A percentile compares a stretch with the other conserved stretches of the same genome.
Evolutionary conservation across 2,329 filamentous ascomycete species (phyloP).

Genomic region (Sclerotinia subarctica): DNA sequence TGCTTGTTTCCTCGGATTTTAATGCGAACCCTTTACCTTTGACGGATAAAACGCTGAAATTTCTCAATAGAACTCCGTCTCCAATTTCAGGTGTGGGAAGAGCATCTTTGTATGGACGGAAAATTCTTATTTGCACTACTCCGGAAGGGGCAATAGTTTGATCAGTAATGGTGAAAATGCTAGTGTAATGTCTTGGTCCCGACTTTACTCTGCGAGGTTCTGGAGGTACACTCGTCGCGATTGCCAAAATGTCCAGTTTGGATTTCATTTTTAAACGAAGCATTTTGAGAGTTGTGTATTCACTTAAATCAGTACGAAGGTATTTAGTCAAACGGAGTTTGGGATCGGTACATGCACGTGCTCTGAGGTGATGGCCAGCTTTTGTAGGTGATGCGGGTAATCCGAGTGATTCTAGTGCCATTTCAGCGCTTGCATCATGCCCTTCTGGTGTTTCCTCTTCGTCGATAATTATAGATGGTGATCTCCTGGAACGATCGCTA

Average conservation of each 20-base stretch:
- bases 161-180: constrained; percentile 57
- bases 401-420: constrained; percentile 32
- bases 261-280: constrained; percentile 50
- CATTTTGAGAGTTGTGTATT: constrained; percentile 51
- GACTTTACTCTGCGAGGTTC: constrained; percentile 54
- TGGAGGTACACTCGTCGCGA: constrained; percentile 51
- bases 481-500: constrained; percentile 6
- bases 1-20: constrained; percentile 48
- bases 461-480: constrained; percentile 30
- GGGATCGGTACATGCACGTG: constrained; percentile 27
- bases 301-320: constrained; percentile 45
- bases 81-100: constrained; percentile 55
- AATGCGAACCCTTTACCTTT: constrained; percentile 55
- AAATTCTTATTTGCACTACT: constrained; percentile 55
- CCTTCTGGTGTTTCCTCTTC: constrained; percentile 28
- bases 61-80: constrained; percentile 56
- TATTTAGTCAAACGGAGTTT: constrained; percentile 32
- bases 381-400: constrained; percentile 30
- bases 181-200: constrained; percentile 57
- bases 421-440: constrained; percentile 37
- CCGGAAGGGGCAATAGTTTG: constrained; percentile 49
- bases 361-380: constrained; percentile 27
- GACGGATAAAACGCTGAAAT: constrained; percentile 53
- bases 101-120: constrained; percentile 55
- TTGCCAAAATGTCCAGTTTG: constrained; percentile 52